Evolutionary conservation across 805 yeast species (phyloP), one percentile per base, ranked within the genome.

Genomic region (Pichia nakasei): DNA sequence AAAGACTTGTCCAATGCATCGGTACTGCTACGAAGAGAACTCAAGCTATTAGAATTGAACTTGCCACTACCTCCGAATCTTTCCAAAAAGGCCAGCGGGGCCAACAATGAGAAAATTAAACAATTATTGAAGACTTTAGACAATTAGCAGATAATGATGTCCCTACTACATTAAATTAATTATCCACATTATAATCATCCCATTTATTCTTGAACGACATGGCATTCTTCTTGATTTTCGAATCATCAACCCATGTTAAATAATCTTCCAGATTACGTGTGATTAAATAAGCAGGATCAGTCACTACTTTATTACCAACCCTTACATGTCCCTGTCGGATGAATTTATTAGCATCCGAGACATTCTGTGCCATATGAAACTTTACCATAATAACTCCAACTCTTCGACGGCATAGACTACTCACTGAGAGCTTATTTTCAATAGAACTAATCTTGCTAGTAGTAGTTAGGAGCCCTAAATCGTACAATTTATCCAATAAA

Each of bases 301-400:
- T 89, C 37, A 94, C 82, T 22, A 94, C 82, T 59, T 87, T 84
- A 12, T 97, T 97, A 0, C 99, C 99, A 7, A 93, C 95, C 53
- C 98, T 75, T 3, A 93, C 95, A 58, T 93, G 97, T 2, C 99
- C 99, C 62, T 93, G 97, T 59, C 93, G 97, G 13, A 94, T 75
- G 60, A 85, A 86, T 39, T 85, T 85, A 22, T 89, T 85, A 0
- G 97, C 98, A 63, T 89, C 97, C 24, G 75, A 67, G 22, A 91
- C 72, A 36, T 82, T 85, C 57, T 91, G 88, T 0, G 96, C 89
- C 99, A 93, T 94, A 56, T 83, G 85, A 52, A 89, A 68, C 46
- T 96, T 75, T 56, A 91, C 87, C 96, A 93, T 85, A 37, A 93
- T 91, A 35, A 91, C 96, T 9, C 94, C 95, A 24, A 93, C 76